Conservation (phyloP, 371 early-diverging fungal species). For the Lichtheimia corymbifera region DNA sequence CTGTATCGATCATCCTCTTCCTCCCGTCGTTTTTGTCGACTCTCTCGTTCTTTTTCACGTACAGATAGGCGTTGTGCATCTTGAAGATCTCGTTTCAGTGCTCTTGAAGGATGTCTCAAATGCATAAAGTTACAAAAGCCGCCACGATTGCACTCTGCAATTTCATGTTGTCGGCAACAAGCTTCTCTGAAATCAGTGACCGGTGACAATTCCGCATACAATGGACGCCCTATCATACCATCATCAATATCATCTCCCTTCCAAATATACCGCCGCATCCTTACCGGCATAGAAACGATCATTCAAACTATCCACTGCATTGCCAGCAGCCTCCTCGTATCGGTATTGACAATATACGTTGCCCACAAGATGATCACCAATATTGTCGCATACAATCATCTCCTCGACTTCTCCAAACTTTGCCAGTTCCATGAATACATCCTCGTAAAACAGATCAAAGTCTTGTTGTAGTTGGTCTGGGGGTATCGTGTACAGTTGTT, state of each 20-base stretch:
- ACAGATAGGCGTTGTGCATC: constrained; percentile 77
- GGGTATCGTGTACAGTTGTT: constrained; percentile 68
- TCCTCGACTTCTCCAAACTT: constrained; percentile 97
- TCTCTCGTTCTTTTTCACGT: constrained; percentile 54
- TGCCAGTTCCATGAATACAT: constrained; percentile 93
- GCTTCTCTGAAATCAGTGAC: constrained; percentile 98
- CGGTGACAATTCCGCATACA: constrained; percentile 95
- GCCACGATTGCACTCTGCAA: constrained; percentile 92
- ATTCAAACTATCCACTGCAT: constrained; percentile 88
- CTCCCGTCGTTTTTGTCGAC: neutral
- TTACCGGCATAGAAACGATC: constrained; percentile 93
- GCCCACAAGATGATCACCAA: constrained; percentile 97
- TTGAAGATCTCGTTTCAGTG: constrained; percentile 75
- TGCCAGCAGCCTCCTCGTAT: constrained; percentile 91
- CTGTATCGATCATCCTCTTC: neutral
- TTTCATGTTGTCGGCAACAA: constrained; percentile 96
- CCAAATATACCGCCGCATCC: neutral
- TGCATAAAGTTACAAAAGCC: constrained; percentile 99
- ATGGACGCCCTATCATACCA: constrained; percentile 68
- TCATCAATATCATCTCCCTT: neutral
- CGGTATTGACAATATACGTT: constrained; percentile 96
- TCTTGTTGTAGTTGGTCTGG: constrained; percentile 86
- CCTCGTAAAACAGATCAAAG: constrained; percentile 97
- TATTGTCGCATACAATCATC: constrained; percentile 96
- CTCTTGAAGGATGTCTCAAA: constrained; percentile 78